Evolutionary conservation across 108 stramenopile species (phyloP).

Genomic region (Cyclostephanos invisitatus): DNA sequence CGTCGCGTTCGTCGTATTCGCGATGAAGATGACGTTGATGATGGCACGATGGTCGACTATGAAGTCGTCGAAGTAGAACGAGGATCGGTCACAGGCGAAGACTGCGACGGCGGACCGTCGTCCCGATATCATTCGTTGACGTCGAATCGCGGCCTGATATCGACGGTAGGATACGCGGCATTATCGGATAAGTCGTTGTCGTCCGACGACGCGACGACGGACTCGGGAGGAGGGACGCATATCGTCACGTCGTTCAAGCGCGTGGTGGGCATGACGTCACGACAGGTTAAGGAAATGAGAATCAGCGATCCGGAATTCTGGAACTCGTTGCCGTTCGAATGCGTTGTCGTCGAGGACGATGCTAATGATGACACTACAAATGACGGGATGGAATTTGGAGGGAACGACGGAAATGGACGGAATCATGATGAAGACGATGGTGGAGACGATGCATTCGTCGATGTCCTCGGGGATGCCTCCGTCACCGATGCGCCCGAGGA

Average conservation of each 20-base stretch:
- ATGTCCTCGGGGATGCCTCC: constrained; percentile 36
- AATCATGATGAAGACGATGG: not conserved
- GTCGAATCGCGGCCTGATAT: constrained; percentile 33
- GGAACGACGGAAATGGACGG: not conserved
- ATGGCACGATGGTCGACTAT: too few relatives aligned
- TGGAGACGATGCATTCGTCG: constrained; percentile 15
- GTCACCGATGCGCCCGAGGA: not conserved
- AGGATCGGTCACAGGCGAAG: constrained; percentile 15
- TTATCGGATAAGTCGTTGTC: not conserved
- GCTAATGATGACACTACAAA: constrained; percentile 31
- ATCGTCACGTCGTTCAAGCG: constrained; percentile 70
- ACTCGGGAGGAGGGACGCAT: constrained; percentile 11
- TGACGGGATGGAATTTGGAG: constrained; percentile 1
- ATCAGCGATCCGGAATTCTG: constrained; percentile 53
- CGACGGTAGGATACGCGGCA: constrained; percentile 44
- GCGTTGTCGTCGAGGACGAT: constrained; percentile 26
- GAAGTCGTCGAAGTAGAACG: too few relatives aligned
- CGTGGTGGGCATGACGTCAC: constrained; percentile 53
- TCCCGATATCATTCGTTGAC: not conserved
- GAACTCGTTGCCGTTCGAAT: constrained; percentile 48
- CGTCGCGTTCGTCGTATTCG: constrained; percentile 1
- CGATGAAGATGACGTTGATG: too few relatives aligned
- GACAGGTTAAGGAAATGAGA: constrained; percentile 45
- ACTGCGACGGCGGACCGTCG: not conserved
- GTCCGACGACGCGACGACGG: not conserved